Base-by-base conservation (phyloP, 345 rosid genomes). In the Acer negundo region DNA sequence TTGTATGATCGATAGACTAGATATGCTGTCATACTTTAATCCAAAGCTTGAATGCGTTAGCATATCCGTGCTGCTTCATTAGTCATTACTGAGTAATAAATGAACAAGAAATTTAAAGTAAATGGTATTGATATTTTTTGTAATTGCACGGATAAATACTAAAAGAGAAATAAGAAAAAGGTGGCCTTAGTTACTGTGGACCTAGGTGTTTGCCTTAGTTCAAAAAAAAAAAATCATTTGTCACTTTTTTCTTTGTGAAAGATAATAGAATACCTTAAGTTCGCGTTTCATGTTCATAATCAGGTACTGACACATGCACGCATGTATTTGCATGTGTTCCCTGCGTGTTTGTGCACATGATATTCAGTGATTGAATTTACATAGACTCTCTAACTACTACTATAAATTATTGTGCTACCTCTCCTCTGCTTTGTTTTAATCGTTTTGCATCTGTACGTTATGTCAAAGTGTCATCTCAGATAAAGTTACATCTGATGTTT, bases 401-500 rank as follows among this genome's bases (percentile, higher is more conserved):
- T n/a, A 20, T 53, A 59, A 19, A 59, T 59, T 16, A 59, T 59
- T 22, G 26, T 59, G 26, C 63, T 10, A 56, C 61, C 61, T 6
- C 61, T 56, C 61, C 22, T n/a, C 38, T 38, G 58, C 26, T 44
- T 63, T 63, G 23, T 26, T 63, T 38, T 44, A 47, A 74, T 42
- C 44, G 23, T 12, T 62, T 42, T 26, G 69, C 24, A 74, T 74
- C 31, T 23, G 31, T 10, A 22, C 38, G 20, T 40, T 69, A 58
- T 59, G 78, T 58, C 19, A 51, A 72, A 11, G 31, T 51, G 46
- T 16, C 12, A 23, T n/a, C 17, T 72, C 5, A 44, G 23, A 40
- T 77, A n/a, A 73, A 67, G 24, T 44, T 59, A 1, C 26, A 16
- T 69, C 64, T 75, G 46, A 26, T 20, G 58, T 16, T 72, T 19